These are phyloP conservation scores for Fusarium temperatum DNA, from an alignment of 2,329 filamentous ascomycete genomes.

Conservation along the genomic window DNA sequence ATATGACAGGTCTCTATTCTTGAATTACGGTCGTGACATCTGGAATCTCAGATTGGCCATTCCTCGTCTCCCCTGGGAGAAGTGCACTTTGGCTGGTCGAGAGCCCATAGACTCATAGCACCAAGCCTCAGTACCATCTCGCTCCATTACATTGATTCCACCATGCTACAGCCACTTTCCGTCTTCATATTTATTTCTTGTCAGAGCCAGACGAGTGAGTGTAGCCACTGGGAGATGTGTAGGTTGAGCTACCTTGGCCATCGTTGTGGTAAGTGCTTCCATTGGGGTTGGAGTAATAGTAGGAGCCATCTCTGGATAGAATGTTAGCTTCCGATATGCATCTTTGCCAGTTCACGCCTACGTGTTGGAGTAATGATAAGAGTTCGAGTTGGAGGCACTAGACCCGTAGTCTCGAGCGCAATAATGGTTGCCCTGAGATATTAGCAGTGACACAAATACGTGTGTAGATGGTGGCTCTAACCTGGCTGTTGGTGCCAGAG, in stretches of 20 bases:
- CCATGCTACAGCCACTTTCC: too few relatives aligned
- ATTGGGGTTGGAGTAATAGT: constrained; percentile 77
- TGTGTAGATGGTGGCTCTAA: constrained; percentile 42
- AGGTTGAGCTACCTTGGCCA: constrained; percentile 65
- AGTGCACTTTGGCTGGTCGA: background rate
- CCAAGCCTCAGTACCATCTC: constrained; percentile 1
- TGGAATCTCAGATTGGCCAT: background rate
- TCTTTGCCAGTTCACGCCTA: constrained; percentile 43
- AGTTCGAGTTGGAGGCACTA: constrained; percentile 63
- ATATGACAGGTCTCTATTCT: background rate
- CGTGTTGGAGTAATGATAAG: constrained; percentile 75
- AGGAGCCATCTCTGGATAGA: constrained; percentile 65
- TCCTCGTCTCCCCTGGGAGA: background rate
- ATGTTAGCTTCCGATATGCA: background rate
- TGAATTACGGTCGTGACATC: background rate
- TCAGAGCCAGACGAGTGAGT: constrained; percentile 3
- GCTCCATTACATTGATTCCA: background rate
- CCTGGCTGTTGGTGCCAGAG: constrained; percentile 71
- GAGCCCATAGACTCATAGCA: constrained; percentile 19
- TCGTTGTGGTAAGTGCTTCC: constrained; percentile 75
- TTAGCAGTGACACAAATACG: background rate
- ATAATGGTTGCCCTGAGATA: constrained; percentile 72
- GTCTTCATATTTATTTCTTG: constrained; percentile 19
- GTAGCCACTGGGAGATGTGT: constrained; percentile 64
- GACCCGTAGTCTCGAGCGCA: constrained; percentile 71